Evolutionary conservation across 345 rosid species (phyloP), one percentile per base, ranked within the genome.

Genomic region (Nasturtium officinale): DNA sequence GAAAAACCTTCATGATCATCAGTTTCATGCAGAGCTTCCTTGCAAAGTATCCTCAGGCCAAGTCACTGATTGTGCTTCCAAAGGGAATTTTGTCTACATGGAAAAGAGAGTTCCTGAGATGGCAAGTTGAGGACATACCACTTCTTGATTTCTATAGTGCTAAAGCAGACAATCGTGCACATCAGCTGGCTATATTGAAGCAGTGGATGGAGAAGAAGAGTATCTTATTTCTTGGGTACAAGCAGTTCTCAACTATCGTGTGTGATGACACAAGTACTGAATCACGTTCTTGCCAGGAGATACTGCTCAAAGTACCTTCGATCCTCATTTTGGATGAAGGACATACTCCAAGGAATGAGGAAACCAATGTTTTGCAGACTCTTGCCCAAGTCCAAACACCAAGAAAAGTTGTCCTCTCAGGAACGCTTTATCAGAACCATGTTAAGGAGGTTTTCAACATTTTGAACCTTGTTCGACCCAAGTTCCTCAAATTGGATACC

Each of bases 1-100:
- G 99, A 23, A 91, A 95, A 81, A 91, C 99, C 21, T 95, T 95
- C 73, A 91, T 95, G 96, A 87, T 95, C 13, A 91, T 95, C 52
- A 90, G 99, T 76, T 95, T 95, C 66, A 84, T 95, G 87, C 99
- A 90, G 69, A 91, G 96, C 74, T 95, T 95, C 71, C 85, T 95
- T 37, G 97, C 98, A 38, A 91, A 87, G 76, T 85, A 86, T 82
- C 96, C 98, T 9, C 82, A 85, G 55, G 99, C 93, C 21, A 90
- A 85, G 71, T 92, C 97, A n/a, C 75, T 95, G 43, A 96, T 90
- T 42, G 86, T 95, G 66, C 96, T 95, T 61, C 98, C 99, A 0
- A 95, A 91, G 75, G 96, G 98, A 50, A 91, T 91, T 63, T 67
- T 95, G 66, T 56, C 90, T 48, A 95, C 88, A 5, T 95, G 99